These are phyloP conservation scores for Globisporangium paddicum DNA, from an alignment of 352 stramenopile genomes.

Conservation along the genomic window DNA sequence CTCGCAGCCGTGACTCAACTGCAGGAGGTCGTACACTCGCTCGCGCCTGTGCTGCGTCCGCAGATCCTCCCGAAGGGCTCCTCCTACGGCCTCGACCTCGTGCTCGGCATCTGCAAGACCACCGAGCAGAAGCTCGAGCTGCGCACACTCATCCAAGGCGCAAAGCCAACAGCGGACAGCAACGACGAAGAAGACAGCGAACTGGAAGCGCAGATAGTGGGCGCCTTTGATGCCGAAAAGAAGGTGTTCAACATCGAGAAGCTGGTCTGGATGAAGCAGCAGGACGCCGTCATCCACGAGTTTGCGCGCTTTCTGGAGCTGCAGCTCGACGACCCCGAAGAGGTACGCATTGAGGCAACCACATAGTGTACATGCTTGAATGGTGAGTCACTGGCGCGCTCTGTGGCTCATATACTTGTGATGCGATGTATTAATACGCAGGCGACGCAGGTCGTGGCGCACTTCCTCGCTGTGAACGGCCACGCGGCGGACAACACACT, in stretches of 20 bases:
- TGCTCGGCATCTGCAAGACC: slow-evolving; percentile 57
- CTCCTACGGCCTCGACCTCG: slow-evolving; percentile 56
- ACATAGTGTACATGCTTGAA: background rate
- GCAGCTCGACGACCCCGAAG: slow-evolving; percentile 51
- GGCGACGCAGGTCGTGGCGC: slow-evolving; percentile 31
- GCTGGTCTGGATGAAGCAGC: slow-evolving; percentile 58
- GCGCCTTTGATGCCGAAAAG: slow-evolving; percentile 53
- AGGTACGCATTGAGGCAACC: slow-evolving; percentile 13
- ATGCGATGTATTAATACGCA: slow-evolving; percentile 2
- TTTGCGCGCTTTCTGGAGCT: slow-evolving; percentile 72
- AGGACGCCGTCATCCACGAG: slow-evolving; percentile 62
- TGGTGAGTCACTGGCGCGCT: background rate
- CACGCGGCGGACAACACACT: slow-evolving; percentile 31
- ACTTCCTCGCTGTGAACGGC: slow-evolving; percentile 61
- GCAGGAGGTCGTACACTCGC: slow-evolving; percentile 40
- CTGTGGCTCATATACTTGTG: background rate
- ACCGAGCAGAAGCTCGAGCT: slow-evolving; percentile 56
- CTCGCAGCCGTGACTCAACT: slow-evolving; percentile 60
- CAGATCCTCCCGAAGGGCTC: slow-evolving; percentile 66
- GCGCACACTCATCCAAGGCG: slow-evolving; percentile 31
- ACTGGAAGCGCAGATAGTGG: slow-evolving; percentile 40
- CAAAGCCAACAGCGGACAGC: slow-evolving; percentile 22
- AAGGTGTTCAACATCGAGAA: slow-evolving; percentile 56
- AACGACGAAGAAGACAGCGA: slow-evolving; percentile 17
- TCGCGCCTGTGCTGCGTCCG: slow-evolving; percentile 51